These are phyloP conservation scores for Skeletonema costatum DNA, from an alignment of 108 stramenopile species.

Conservation along the genomic window DNA sequence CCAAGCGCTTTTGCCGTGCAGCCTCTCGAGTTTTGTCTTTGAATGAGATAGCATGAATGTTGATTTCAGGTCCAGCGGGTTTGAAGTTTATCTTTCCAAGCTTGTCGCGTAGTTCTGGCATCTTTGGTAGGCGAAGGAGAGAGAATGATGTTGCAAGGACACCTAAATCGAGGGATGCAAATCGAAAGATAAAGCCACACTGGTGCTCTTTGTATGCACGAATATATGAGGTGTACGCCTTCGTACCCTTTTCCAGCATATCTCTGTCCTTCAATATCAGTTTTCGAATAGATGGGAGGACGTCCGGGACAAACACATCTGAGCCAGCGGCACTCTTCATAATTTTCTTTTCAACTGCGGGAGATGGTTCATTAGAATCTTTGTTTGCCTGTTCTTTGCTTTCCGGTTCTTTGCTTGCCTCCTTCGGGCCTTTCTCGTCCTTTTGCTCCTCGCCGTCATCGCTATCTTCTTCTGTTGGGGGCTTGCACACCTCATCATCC, in stretches of 20 bases:
- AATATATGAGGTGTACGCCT: slow-evolving; percentile 93
- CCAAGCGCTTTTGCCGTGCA: slow-evolving; percentile 89
- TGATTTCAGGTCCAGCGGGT: slow-evolving; percentile 77
- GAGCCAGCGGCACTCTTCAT: slow-evolving; percentile 45
- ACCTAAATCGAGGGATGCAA: slow-evolving; percentile 91
- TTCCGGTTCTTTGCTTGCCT: neutral
- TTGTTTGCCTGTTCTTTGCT: neutral
- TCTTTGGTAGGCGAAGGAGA: slow-evolving; percentile 94
- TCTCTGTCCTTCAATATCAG: slow-evolving; percentile 91
- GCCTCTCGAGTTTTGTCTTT: slow-evolving; percentile 89
- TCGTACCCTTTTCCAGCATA: slow-evolving; percentile 95
- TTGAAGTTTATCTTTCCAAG: slow-evolving; percentile 61
- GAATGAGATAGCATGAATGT: slow-evolving; percentile 85
- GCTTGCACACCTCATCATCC: slow-evolving; percentile 59
- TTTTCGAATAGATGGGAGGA: slow-evolving; percentile 71
- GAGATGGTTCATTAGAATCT: neutral
- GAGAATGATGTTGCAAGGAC: slow-evolving; percentile 88
- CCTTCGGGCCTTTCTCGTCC: neutral
- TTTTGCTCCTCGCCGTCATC: slow-evolving; percentile 13
- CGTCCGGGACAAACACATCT: slow-evolving; percentile 40
- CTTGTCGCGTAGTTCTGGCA: slow-evolving; percentile 92
- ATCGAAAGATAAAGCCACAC: slow-evolving; percentile 89
- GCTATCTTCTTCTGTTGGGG: slow-evolving; percentile 14
- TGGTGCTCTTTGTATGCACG: slow-evolving; percentile 97
- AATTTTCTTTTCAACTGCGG: slow-evolving; percentile 10